Base-by-base conservation (phyloP, 441 rosid genomes). In the Bruguiera hainesii region DNA sequence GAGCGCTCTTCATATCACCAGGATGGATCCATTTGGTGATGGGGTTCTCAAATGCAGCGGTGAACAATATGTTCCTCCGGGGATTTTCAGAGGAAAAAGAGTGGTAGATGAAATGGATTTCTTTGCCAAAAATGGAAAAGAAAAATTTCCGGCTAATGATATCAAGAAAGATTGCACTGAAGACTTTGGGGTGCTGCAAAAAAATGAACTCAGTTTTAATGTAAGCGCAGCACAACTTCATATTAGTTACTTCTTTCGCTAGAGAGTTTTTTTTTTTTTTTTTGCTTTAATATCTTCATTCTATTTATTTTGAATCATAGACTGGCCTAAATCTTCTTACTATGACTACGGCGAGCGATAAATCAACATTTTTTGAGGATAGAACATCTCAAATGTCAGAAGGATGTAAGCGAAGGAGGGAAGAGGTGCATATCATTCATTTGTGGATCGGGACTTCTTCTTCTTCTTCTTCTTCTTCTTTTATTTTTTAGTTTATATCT, bases 251-350 rank as follows among this genome's bases (percentile, higher is more conserved):
- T 52, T 65, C 23, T 33, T 16, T 37, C 10, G 28, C 9, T 10
- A 6, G 25, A 19, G 16, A 5, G 20, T 37, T 1, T 35, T 25
- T 5, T 39, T 23, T 0, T 19, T 60, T 18, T n/a, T 3, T 8
- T n/a, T 21, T 9, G 23, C 4, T 53, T 29, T 28, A 6, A 42
- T 35, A 35, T 11, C 6, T 30, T 59, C 4, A 5, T 55, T 15
- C 7, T 26, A 4, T 10, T 8, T 10, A 30, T 1, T 25, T 42
- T 18, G 6, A 35, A 18, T 48, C 68, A n/a, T 46, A 89, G 98
- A 91, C 85, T 60, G 84, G 92, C n/a, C 84, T 89, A 76, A 79
- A 76, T 68, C 91, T 89, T 74, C 76, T 76, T 15, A 85, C 86
- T 15, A 79, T 84, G 49, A 78, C 80, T 58, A 66, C 75, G 2